These are phyloP conservation scores for Eucalyptus rudis DNA, from an alignment of 345 rosid species.

Conservation along the genomic window DNA sequence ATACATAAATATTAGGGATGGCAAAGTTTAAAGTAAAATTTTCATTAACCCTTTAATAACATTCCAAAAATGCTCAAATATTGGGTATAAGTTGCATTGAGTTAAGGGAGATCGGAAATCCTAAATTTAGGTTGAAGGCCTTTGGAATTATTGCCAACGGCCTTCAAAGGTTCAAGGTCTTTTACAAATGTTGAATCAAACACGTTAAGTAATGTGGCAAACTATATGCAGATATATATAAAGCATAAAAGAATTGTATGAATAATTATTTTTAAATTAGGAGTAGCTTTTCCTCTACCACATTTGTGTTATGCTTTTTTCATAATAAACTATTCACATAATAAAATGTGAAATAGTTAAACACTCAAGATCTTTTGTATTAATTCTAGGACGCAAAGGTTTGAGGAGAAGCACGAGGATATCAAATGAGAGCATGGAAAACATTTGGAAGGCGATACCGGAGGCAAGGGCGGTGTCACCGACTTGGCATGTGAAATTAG, in stretches of 20 bases:
- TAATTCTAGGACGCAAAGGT: neutral
- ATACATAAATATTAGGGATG: neutral
- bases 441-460: neutral
- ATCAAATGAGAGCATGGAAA: neutral
- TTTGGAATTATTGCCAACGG: neutral
- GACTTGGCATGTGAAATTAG: accelerated
- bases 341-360: neutral
- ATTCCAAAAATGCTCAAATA: neutral
- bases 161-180: neutral
- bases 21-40: neutral
- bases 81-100: neutral
- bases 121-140: neutral
- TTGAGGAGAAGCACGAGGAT: neutral
- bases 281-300: neutral
- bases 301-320: neutral
- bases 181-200: neutral
- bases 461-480: accelerated
- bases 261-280: no score
- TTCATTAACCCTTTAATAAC: neutral
- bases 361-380: no score
- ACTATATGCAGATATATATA: no score
- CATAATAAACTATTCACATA: neutral
- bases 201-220: accelerated
- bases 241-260: no score
- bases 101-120: no score